Evolutionary conservation across 2,329 filamentous ascomycete species (phyloP), one percentile per base, ranked within the genome.

Genomic region (Ophiostoma perfectum): DNA sequence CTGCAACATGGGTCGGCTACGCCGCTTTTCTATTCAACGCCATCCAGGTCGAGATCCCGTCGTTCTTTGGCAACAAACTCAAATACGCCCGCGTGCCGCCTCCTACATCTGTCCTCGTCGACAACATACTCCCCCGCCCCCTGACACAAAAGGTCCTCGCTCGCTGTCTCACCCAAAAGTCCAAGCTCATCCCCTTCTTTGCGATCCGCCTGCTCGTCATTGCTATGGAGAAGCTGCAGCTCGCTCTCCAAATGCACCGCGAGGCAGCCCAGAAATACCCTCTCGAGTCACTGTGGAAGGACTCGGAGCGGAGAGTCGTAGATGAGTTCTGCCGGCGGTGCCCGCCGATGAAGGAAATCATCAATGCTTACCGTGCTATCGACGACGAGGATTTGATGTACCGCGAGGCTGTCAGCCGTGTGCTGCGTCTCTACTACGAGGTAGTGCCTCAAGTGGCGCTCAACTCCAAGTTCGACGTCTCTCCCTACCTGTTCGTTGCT

Each of bases 1-100:
- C 93, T 3, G 89, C 93, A 62, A 95, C 93, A 0, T 99, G 95
- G 95, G 91, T 98, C 73, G 93, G 94, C 58, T 97, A 96, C 76
- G 92, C 93, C 0, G 88, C 93, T 0, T 92, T 98, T 71, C 80
- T 99, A 5, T 96, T 96, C 77, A 90, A 90, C 70, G 87, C 89
- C 0, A 87, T 97, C 63, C 85, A 89, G 69, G 81, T 96, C 47
- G 87, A 89, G 1, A 81, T 97, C 2, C 93, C 93, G 2, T 76
- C 80, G 39, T 85, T 85, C 70, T 92, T 94, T 75, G 92, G 92
- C 12, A 86, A 88, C 73, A 82, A 82, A 55, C 82, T 85, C 12
- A 82, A 81, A 58, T 89, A 87, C 71, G 86, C 88, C 38, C 78
- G 81, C 18, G 80, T 88, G 14, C 93, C 95, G 42, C 94, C 95